Evolutionary conservation across 2,329 filamentous ascomycete genomes (phyloP).

Genomic region (Colletotrichum ledebouriae): DNA sequence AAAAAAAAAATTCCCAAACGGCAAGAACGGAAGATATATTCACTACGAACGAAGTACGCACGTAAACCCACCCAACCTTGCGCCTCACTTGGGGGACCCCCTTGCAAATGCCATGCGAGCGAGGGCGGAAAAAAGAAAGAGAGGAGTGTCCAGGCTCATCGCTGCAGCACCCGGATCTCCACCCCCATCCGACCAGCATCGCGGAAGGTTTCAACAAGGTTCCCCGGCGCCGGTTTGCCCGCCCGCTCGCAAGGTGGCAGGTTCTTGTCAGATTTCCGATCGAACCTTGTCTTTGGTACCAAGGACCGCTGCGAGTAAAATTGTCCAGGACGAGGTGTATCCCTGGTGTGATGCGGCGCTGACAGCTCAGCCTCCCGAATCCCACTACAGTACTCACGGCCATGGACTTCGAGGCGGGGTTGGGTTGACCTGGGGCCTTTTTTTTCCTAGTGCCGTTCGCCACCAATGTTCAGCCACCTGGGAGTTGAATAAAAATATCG

Average conservation of each 20-base stretch:
- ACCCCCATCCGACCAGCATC: conserved; percentile 29
- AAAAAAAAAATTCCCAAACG: too few relatives aligned
- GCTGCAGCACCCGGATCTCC: conserved; percentile 19
- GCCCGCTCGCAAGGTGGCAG: background rate
- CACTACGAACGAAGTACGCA: background rate
- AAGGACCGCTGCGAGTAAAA: too few relatives aligned
- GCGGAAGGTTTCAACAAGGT: conserved; percentile 34
- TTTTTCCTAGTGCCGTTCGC: too few relatives aligned
- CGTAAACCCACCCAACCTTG: background rate
- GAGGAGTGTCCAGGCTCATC: background rate
- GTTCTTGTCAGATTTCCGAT: conserved; percentile 4
- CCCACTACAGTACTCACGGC: conserved; percentile 26
- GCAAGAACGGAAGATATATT: too few relatives aligned
- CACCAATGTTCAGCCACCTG: too few relatives aligned
- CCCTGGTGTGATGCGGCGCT: background rate
- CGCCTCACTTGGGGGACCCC: too few relatives aligned
- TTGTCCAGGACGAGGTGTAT: background rate
- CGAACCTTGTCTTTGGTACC: conserved; percentile 3
- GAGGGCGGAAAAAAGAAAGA: too few relatives aligned
- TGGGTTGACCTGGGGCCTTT: background rate
- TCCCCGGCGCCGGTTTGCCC: conserved; percentile 22
- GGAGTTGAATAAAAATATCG: conserved; percentile 16
- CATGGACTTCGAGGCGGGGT: background rate
- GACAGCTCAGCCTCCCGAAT: conserved; percentile 25
- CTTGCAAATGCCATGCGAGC: too few relatives aligned